Evolutionary conservation across 371 early-diverging fungal species (phyloP).

Genomic region (Lichtheimia hyalospora): DNA sequence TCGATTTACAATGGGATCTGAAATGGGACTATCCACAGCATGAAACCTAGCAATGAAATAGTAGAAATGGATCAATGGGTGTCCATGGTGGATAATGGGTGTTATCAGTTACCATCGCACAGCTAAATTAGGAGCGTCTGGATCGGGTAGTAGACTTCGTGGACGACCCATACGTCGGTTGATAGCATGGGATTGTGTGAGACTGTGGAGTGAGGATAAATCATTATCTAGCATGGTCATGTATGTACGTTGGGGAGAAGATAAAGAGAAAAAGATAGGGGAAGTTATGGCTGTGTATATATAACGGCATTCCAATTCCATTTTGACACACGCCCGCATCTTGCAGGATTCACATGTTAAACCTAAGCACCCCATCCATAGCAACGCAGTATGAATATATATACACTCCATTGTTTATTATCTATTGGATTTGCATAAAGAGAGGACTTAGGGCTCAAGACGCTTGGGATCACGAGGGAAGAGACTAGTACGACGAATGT

Average conservation of each 20-base stretch:
- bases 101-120: slow-evolving; percentile 16
- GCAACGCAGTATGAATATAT: too few relatives aligned
- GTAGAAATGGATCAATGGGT: too few relatives aligned
- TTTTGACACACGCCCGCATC: too few relatives aligned
- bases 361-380: too few relatives aligned
- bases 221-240: background rate
- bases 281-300: background rate
- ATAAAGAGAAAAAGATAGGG: background rate
- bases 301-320: background rate
- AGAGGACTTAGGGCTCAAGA: slow-evolving; percentile 84
- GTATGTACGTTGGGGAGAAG: background rate
- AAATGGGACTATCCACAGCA: slow-evolving; percentile 20
- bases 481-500: slow-evolving; percentile 95
- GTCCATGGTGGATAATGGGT: background rate
- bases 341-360: too few relatives aligned
- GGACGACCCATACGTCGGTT: slow-evolving; percentile 15
- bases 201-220: background rate
- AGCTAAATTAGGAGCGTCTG: slow-evolving; percentile 18
- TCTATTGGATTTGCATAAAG: too few relatives aligned
- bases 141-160: slow-evolving; percentile 22
- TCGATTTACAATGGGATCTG: slow-evolving; percentile 22
- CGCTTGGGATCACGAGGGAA: slow-evolving; percentile 99
- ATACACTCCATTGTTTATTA: too few relatives aligned
- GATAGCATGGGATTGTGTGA: slow-evolving; percentile 2
- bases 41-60: slow-evolving; percentile 17